phyloP scores from a whole-genome alignment of 2,329 filamentous ascomycete species.

The Huntiella savannae region DNA sequence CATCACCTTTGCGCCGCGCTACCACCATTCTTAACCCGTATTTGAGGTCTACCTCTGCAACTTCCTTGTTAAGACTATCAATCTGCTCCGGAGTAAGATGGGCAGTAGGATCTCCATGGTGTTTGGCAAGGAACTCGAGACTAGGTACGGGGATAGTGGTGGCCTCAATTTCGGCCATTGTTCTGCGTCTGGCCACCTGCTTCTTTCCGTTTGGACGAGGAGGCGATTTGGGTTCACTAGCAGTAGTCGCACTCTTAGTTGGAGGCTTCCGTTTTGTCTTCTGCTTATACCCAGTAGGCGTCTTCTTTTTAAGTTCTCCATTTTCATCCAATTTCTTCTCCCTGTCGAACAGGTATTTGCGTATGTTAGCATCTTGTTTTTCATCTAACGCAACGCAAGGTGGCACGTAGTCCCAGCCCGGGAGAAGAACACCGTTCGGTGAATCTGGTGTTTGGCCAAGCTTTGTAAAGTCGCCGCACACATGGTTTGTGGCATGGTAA shows the following conservation, averaged over 20 bases:
- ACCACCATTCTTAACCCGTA: not conserved
- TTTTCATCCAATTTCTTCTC: not conserved
- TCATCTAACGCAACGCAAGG: too few species aligned
- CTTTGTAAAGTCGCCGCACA: constrained; percentile 26
- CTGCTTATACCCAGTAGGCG: not conserved
- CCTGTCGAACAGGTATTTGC: not conserved
- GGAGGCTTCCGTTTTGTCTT: not conserved
- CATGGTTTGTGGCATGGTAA: constrained; percentile 26
- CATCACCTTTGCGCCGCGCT: not conserved
- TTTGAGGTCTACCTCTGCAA: not conserved
- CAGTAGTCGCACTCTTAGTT: not conserved
- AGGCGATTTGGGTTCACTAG: not conserved
- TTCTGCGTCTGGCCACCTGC: not conserved
- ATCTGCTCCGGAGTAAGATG: not conserved
- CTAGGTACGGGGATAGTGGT: not conserved
- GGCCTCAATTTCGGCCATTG: not conserved
- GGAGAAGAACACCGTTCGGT: not conserved
- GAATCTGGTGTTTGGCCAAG: not conserved
- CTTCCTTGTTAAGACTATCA: not conserved
- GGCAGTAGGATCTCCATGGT: constrained; percentile 1
- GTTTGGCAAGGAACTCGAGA: not conserved
- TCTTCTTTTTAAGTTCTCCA: not conserved
- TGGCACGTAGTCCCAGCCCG: not conserved
- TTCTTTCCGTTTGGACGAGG: too few species aligned
- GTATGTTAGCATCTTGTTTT: not conserved